These are phyloP conservation scores for Komagataella ulmi DNA, from an alignment of 805 yeast genomes.

Conservation along the genomic window DNA sequence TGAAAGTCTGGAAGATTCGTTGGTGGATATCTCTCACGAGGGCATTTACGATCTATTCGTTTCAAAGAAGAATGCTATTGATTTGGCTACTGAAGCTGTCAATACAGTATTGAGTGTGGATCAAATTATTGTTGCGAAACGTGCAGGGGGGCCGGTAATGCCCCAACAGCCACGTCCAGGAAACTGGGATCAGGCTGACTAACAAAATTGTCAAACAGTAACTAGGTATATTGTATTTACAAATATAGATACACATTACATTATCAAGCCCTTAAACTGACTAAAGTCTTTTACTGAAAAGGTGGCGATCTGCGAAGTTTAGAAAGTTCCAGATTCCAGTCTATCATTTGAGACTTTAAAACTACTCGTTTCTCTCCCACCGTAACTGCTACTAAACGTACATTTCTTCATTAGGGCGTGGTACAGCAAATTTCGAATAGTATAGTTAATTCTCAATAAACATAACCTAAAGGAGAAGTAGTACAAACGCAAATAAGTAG, in stretches of 20 bases:
- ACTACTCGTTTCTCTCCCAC: too few species aligned
- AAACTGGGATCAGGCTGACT: slow-evolving; percentile 93
- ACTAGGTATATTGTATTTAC: background rate
- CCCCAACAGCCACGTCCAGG: slow-evolving; percentile 82
- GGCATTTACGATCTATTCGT: slow-evolving; percentile 71
- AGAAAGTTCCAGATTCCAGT: too few species aligned
- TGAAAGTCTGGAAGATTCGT: slow-evolving; percentile 43
- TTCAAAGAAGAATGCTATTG: slow-evolving; percentile 76
- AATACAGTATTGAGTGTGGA: slow-evolving; percentile 83
- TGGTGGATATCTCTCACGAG: slow-evolving; percentile 53
- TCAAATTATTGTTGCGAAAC: slow-evolving; percentile 96
- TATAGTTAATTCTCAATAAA: too few species aligned
- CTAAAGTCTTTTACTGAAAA: too few species aligned
- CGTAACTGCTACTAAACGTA: too few species aligned
- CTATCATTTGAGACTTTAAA: too few species aligned
- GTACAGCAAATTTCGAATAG: too few species aligned
- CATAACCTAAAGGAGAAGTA: background rate
- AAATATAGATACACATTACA: too few species aligned
- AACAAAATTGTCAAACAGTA: slow-evolving; percentile 5
- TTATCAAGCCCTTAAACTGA: too few species aligned
- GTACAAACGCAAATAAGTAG: background rate
- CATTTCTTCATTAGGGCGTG: too few species aligned
- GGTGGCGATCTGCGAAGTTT: too few species aligned
- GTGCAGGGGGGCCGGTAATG: slow-evolving; percentile 95
- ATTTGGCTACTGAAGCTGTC: slow-evolving; percentile 93